phyloP scores from a whole-genome alignment of 2,329 filamentous ascomycete species.

The Akanthomyces muscarius region DNA sequence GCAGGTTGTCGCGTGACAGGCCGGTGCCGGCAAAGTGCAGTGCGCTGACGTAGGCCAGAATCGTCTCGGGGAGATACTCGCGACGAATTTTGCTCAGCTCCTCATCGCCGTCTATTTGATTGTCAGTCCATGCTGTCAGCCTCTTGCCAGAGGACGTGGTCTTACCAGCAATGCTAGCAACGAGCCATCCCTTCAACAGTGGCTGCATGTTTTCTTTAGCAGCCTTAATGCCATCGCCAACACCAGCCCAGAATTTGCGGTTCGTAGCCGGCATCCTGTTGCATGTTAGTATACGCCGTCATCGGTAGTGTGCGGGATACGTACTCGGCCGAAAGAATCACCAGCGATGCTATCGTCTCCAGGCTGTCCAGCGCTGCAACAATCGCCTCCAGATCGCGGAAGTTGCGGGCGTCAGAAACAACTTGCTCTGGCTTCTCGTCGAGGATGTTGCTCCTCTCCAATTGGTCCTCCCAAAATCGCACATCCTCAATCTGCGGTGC shows the following conservation, averaged over 20 bases:
- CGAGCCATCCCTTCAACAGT: conserved; percentile 63
- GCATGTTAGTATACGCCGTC: conserved; percentile 25
- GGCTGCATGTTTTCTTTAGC: conserved; percentile 56
- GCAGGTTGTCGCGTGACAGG: conserved; percentile 69
- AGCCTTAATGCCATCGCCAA: conserved; percentile 51
- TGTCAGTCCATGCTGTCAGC: conserved; percentile 16
- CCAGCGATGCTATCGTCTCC: conserved; percentile 60
- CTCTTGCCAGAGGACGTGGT: neutral
- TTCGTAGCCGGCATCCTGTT: conserved; percentile 31
- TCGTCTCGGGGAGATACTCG: conserved; percentile 78
- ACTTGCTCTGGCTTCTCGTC: conserved; percentile 41
- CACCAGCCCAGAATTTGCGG: conserved; percentile 49
- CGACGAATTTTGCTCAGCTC: conserved; percentile 65
- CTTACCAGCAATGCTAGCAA: conserved; percentile 52
- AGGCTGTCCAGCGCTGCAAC: conserved; percentile 62
- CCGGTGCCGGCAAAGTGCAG: conserved; percentile 74
- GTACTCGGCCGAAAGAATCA: conserved; percentile 50
- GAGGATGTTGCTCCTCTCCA: conserved; percentile 34
- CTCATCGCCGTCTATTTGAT: conserved; percentile 48
- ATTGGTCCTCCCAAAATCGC: conserved; percentile 37
- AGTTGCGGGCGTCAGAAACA: conserved; percentile 54
- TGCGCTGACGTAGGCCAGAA: conserved; percentile 78
- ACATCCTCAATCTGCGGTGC: conserved; percentile 37
- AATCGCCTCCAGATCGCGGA: conserved; percentile 65
- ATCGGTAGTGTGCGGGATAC: conserved; percentile 24